phyloP scores from a whole-genome alignment of 371 early-diverging fungal species.

The Conidiobolus incongruus region DNA sequence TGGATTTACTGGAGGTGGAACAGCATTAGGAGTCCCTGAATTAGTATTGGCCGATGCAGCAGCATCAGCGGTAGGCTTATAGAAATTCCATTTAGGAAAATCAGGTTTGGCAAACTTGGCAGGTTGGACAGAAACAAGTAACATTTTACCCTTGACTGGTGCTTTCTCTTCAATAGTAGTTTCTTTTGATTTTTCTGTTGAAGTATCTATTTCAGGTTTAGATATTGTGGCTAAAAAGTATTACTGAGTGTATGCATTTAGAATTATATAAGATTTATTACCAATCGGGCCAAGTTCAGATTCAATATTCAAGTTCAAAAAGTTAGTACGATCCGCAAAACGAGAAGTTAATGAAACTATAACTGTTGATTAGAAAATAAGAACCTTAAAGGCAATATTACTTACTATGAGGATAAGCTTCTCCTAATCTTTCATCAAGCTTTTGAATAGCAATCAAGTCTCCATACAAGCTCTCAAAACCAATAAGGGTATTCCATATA shows the following conservation, averaged over 20 bases:
- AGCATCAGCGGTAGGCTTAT: conserved; percentile 28
- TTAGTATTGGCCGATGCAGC: conserved; percentile 11
- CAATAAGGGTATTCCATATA: conserved; percentile 60
- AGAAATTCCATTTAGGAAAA: conserved; percentile 42
- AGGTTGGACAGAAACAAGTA: conserved; percentile 42
- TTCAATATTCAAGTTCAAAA: not conserved
- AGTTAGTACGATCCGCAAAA: not conserved
- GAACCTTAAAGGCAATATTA: conserved; percentile 2
- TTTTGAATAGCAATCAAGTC: conserved; percentile 49
- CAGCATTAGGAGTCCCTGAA: not conserved
- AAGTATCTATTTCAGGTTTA: not conserved
- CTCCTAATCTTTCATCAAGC: conserved; percentile 48
- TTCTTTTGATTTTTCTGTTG: not conserved
- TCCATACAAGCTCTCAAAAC: conserved; percentile 72
- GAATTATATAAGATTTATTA: not conserved
- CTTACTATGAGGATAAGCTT: conserved; percentile 34
- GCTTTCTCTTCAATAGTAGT: conserved; percentile 6
- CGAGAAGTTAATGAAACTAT: not conserved
- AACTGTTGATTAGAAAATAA: not conserved
- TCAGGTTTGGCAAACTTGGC: conserved; percentile 58
- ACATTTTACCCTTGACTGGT: conserved; percentile 13
- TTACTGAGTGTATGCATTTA: not conserved
- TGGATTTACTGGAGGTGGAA: not conserved
- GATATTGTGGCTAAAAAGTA: not conserved
- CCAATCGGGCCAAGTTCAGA: conserved; percentile 1